phyloP scores from a whole-genome alignment of 2,329 filamentous ascomycete species.

The Xylogone sp. region DNA sequence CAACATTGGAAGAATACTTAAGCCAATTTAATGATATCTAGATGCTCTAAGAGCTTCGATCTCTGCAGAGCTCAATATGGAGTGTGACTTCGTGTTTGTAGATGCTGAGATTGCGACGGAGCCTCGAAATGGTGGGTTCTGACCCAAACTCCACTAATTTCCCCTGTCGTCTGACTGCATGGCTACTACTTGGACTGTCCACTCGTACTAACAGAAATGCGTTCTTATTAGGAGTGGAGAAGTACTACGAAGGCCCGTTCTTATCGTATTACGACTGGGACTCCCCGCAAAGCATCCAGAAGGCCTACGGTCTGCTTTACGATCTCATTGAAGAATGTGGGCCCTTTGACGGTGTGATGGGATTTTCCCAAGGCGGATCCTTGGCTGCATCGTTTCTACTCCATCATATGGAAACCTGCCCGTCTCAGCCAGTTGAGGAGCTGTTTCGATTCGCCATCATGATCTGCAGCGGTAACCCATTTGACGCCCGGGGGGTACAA shows the following conservation, averaged over 20 bases:
- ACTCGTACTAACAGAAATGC: not conserved
- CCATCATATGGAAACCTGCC: not conserved
- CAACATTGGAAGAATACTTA: too few species aligned
- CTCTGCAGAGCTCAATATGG: not conserved
- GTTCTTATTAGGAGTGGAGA: not conserved
- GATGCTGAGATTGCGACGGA: not conserved
- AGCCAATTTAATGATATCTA: too few species aligned
- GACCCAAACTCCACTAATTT: not conserved
- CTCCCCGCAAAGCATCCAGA: not conserved
- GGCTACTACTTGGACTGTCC: not conserved
- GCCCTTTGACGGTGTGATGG: constrained; percentile 13
- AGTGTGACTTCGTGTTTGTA: not conserved
- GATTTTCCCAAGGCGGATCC: constrained; percentile 12
- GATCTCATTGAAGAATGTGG: constrained; percentile 1
- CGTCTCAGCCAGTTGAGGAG: not conserved
- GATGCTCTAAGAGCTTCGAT: not conserved
- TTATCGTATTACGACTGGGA: not conserved
- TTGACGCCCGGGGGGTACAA: not conserved
- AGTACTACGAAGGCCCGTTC: not conserved
- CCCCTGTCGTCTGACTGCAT: not conserved
- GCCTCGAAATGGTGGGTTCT: not conserved
- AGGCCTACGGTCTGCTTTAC: not conserved
- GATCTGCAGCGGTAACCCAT: not conserved
- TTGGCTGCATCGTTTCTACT: constrained; percentile 6
- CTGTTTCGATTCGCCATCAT: not conserved